Evolutionary conservation across 352 stramenopile species (phyloP).

Genomic region (Pythium guiyangense): DNA sequence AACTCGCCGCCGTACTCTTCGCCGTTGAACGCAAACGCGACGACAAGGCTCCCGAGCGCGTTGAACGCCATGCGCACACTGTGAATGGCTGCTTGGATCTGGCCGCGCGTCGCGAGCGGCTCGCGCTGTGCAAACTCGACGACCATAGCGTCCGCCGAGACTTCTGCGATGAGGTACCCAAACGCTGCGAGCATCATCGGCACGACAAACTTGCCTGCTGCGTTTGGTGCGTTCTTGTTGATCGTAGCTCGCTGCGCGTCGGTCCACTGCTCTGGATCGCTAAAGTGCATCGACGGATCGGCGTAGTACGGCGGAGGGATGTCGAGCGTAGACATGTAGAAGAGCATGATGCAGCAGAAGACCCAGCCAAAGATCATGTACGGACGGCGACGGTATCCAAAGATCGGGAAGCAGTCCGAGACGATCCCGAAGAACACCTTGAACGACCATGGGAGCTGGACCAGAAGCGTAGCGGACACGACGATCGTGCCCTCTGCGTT

Average conservation of each 20-base stretch:
- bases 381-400: constrained; percentile 41
- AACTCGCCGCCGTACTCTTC: constrained; percentile 53
- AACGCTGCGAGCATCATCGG: constrained; percentile 69
- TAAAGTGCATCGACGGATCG: constrained; percentile 24
- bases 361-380: constrained; percentile 61
- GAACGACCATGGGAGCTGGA: constrained; percentile 53
- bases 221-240: constrained; percentile 30
- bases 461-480: constrained; percentile 36
- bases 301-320: constrained; percentile 44
- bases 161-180: constrained; percentile 55
- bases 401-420: constrained; percentile 61
- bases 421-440: constrained; percentile 56
- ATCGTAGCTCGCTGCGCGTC: constrained; percentile 20
- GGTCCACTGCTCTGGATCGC: constrained; percentile 8
- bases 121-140: constrained; percentile 62
- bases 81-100: constrained; percentile 52
- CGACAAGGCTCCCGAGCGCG: constrained; percentile 18
- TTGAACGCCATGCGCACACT: constrained; percentile 43
- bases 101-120: constrained; percentile 34
- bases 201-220: constrained; percentile 46
- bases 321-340: constrained; percentile 35
- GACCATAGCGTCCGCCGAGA: constrained; percentile 52
- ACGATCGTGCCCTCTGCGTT: constrained; percentile 53
- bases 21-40: constrained; percentile 50
- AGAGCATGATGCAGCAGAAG: constrained; percentile 40